Evolutionary conservation across 2,329 filamentous ascomycete genomes (phyloP).

Genomic region (Aspergillus ochraceoroseus): DNA sequence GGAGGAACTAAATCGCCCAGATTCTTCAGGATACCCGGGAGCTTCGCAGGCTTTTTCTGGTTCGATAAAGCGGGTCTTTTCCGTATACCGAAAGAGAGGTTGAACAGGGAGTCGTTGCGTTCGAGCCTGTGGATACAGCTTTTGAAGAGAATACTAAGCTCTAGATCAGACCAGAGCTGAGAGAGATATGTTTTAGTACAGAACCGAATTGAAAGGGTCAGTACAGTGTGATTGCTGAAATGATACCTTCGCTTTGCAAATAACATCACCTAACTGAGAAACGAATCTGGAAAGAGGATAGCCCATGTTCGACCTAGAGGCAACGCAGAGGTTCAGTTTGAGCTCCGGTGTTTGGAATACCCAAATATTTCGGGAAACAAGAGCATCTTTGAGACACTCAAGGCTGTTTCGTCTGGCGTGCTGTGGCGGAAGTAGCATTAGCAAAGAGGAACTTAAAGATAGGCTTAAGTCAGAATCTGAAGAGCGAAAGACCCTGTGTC

Average conservation of each 20-base stretch:
- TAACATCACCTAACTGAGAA: conserved; percentile 19
- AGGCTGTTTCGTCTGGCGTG: neutral
- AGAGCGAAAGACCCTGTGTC: conserved; percentile 15
- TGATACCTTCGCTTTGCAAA: conserved; percentile 27
- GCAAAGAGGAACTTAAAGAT: conserved; percentile 19
- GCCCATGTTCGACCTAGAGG: conserved; percentile 7
- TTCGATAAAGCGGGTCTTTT: conserved; percentile 2
- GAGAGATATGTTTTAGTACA: neutral
- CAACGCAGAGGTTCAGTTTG: conserved; percentile 26
- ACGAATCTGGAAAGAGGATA: conserved; percentile 11
- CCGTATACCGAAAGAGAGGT: conserved; percentile 24
- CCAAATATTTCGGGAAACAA: conserved; percentile 24
- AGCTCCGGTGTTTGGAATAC: conserved; percentile 28
- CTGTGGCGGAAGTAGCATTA: conserved; percentile 10
- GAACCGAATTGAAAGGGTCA: too few species aligned
- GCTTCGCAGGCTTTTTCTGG: conserved; percentile 1
- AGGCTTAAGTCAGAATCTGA: conserved; percentile 19
- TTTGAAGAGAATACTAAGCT: conserved; percentile 24
- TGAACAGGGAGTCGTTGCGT: conserved; percentile 8
- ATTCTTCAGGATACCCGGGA: conserved; percentile 21
- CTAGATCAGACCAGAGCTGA: conserved; percentile 34
- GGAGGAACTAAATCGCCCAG: conserved; percentile 19
- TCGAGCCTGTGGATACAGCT: conserved; percentile 11
- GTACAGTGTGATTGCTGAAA: neutral
- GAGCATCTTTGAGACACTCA: conserved; percentile 5